Evolutionary conservation across 768 basidiomycete genomes (phyloP), one percentile per base, ranked within the genome.

Genomic region (Dentipellis sp.): DNA sequence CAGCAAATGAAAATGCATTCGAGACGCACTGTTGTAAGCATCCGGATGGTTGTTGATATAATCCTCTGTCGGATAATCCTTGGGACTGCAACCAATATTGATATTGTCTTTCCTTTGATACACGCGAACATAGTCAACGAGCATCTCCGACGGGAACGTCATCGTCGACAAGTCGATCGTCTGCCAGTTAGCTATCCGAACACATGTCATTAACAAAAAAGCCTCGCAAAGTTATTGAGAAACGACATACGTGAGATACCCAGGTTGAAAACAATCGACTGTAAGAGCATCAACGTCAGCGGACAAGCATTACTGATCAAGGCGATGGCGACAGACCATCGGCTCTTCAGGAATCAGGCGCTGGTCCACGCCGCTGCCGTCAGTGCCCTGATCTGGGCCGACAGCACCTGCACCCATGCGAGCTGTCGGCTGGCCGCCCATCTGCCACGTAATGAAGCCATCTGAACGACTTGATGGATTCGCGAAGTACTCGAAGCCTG

Each of bases 111-210:
- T 73, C 51, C 81, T 70, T 68, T 91, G 89, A 67, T 91, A 93
- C 17, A 93, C 85, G 22, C 90, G 78, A 40, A 92, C 83, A 65
- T 91, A 92, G 67, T 93, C 88, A 38, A 91, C 70, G 40, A 78
- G 72, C 74, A 90, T 76, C 61, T 82, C 79, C 0, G 82, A 78
- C 0, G 88, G 88, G 75, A 88, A 89, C 21, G 69, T 67, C 75
- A 90, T 75, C 45, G 83, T 76, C 21, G 71, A 54, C 42, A 76
- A 56, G 54, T 84, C 77, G 58, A 81, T 75, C 3, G 70, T 69
- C 58, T 90, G 88, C 82, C 90, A 92, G 61, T 80, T 83, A 35
- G 74, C 82, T 76, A 64, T 29, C 36, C 23, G 50, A 47, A 50
- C 54, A 48, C 21, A 10, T 3, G 38, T 10, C 21, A 45, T 29